Base-by-base conservation (phyloP, 225 moss, liverwort and hornwort species). In the Asterella californica region DNA sequence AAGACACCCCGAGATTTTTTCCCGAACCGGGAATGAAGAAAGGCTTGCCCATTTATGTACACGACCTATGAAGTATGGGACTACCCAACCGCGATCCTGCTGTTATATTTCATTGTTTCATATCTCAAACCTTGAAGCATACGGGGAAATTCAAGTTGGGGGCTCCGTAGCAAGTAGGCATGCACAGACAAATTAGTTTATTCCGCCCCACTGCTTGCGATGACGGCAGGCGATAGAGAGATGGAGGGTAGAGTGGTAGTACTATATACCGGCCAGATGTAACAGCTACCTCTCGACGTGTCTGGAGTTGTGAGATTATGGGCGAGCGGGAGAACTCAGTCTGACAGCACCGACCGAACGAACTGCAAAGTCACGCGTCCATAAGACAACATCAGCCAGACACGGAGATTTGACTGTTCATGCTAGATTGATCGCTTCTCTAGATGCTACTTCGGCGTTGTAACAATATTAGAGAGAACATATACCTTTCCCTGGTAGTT, bases 11-110 rank as follows among this genome's bases (percentile, higher is more conserved):
- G 4, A 79, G 37, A 47, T 79, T 79, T 66, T 83, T 83, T 55
- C 75, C 83, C 21, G 83, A 83, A 45, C 83, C 79, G 10, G 55
- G 79, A 52, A 83, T 83, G 83, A 79, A 19, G 67, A 76, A 83
- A 47, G 79, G 83, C 33, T 64, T 83, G 46, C 83, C 83, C 17
- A 79, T 83, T 19, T 54, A 55, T 53, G 83, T 83, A 5, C 78
- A 46, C 17, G 74, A 83, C 10, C 62, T 79, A 63, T 77, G 63
- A 82, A 47, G 11, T 27, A 15, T 22, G 8, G 29, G 29, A 15
- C 32, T 6, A 18, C 34, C 4, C 29, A 4, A 52, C n/a, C 15
- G 14, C 9, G 22, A 38, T 29, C 47, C 2, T 47, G 27, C 19
- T 42, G 36, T 60, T 38, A 60, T 75, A 60, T 60, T 76, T 32